These are phyloP conservation scores for Pulveroboletus sp. DNA, from an alignment of 768 basidiomycete genomes.

Conservation along the genomic window DNA sequence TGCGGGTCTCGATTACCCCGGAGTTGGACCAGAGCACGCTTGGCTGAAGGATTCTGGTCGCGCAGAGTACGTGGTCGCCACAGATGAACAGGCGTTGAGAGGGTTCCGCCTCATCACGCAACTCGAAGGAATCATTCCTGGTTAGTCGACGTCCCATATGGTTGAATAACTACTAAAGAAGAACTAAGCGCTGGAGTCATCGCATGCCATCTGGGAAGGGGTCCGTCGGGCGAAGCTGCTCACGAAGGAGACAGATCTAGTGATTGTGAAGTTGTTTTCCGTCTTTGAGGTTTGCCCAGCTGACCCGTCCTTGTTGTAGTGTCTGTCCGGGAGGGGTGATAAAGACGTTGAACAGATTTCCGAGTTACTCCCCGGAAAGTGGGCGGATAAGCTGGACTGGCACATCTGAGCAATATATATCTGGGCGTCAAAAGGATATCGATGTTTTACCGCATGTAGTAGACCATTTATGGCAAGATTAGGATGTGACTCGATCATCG, in stretches of 20 bases:
- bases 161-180: conserved; percentile 5
- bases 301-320: conserved; percentile 43
- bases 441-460: not conserved
- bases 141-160: conserved; percentile 37
- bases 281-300: conserved; percentile 1
- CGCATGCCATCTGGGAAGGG: conserved; percentile 95
- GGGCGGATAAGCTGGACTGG: conserved; percentile 95
- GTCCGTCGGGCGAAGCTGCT: conserved; percentile 81
- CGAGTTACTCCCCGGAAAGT: conserved; percentile 86
- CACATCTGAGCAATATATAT: conserved; percentile 59
- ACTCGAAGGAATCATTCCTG: conserved; percentile 95
- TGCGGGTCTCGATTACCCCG: conserved; percentile 94
- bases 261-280: conserved; percentile 64
- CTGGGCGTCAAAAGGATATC: no score
- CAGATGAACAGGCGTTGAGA: conserved; percentile 89
- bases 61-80: conserved; percentile 91
- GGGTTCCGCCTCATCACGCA: conserved; percentile 93
- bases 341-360: conserved; percentile 98
- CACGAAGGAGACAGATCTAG: conserved; percentile 81
- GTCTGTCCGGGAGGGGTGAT: conserved; percentile 92
- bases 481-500: conserved; percentile 19
- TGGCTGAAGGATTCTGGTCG: conserved; percentile 94
- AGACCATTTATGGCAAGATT: conserved; percentile 18
- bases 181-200: conserved; percentile 79
- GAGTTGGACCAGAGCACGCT: conserved; percentile 97